phyloP scores from a whole-genome alignment of 306 rosid genomes.

The Castanospermum australe region DNA sequence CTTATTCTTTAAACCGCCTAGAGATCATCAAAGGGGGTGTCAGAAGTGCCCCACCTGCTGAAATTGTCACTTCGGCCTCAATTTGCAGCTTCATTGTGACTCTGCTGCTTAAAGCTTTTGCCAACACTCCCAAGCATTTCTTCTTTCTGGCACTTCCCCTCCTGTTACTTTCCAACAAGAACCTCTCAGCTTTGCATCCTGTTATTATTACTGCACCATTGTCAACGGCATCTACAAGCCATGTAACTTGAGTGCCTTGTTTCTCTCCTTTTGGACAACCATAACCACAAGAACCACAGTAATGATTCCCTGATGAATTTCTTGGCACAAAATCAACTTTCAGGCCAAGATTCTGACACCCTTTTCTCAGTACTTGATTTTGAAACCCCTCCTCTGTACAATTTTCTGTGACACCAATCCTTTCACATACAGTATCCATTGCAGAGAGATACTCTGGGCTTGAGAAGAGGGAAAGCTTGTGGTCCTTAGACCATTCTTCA shows the following conservation, averaged over 20 bases:
- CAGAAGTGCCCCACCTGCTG: slow-evolving; percentile 75
- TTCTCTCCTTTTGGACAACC: slow-evolving; percentile 80
- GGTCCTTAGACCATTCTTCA: slow-evolving; percentile 58
- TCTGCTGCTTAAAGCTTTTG: slow-evolving; percentile 31
- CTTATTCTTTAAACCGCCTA: slow-evolving; percentile 65
- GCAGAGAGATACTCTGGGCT: slow-evolving; percentile 56
- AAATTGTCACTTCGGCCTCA: slow-evolving; percentile 70
- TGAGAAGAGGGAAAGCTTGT: slow-evolving; percentile 54
- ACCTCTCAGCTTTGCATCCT: slow-evolving; percentile 79
- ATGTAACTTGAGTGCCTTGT: slow-evolving; percentile 75
- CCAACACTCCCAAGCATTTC: slow-evolving; percentile 67
- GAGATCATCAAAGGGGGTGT: slow-evolving; percentile 80
- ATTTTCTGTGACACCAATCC: slow-evolving; percentile 62
- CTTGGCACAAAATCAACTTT: slow-evolving; percentile 57
- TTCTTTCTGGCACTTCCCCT: slow-evolving; percentile 41
- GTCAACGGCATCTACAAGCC: slow-evolving; percentile 89
- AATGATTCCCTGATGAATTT: slow-evolving; percentile 65
- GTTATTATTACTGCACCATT: slow-evolving; percentile 77
- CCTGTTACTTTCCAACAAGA: slow-evolving; percentile 43
- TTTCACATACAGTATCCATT: slow-evolving; percentile 65
- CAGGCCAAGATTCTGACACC: slow-evolving; percentile 78
- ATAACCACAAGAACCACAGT: slow-evolving; percentile 75
- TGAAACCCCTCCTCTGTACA: slow-evolving; percentile 78
- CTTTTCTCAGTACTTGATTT: slow-evolving; percentile 73
- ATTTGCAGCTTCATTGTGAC: slow-evolving; percentile 53